Conservation (phyloP, 2,329 filamentous ascomycete species). For the Ophiocordyceps camponoti-floridani region DNA sequence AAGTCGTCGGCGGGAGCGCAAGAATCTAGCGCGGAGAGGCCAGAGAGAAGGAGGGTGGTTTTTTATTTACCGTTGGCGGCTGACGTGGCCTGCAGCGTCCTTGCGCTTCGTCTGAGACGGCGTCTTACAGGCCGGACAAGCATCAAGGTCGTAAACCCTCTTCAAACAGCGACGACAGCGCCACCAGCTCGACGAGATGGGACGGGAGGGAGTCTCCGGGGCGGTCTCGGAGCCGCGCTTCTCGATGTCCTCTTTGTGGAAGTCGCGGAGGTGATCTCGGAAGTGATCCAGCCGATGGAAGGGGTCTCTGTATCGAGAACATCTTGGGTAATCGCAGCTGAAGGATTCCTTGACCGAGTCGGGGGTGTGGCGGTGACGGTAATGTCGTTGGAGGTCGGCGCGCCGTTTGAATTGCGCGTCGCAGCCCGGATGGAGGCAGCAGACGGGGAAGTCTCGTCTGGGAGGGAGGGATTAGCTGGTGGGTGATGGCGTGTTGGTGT, state of each 20-base stretch:
- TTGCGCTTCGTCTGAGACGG: slow-evolving; percentile 25
- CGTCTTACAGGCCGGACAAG: slow-evolving; percentile 28
- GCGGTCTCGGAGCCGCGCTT: slow-evolving; percentile 24
- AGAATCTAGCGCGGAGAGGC: background rate
- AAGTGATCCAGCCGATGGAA: slow-evolving; percentile 39
- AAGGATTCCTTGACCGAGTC: slow-evolving; percentile 22
- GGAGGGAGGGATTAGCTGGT: background rate
- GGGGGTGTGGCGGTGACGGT: slow-evolving; percentile 26
- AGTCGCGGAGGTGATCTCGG: slow-evolving; percentile 36
- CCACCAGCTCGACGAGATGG: slow-evolving; percentile 28
- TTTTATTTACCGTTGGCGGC: background rate
- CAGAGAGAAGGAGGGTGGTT: background rate
- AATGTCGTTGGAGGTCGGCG: slow-evolving; percentile 37
- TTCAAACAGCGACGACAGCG: slow-evolving; percentile 33
- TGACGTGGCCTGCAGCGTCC: background rate
- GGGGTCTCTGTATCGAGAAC: slow-evolving; percentile 23
- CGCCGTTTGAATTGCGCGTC: slow-evolving; percentile 27
- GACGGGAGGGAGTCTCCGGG: no score
- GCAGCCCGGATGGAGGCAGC: slow-evolving; percentile 23
- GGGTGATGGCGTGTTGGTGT: background rate
- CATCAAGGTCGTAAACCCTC: slow-evolving; percentile 24
- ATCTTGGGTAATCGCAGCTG: slow-evolving; percentile 33
- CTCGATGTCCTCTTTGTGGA: slow-evolving; percentile 34
- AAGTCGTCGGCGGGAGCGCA: background rate
- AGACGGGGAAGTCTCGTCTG: slow-evolving; percentile 13